A percentile compares a stretch with the other conserved stretches of the same genome.
These are phyloP conservation scores for sunflower (Helianthus annuus) DNA, from an alignment of 129 eudicot species.

Conservation along the genomic window HanXRQr2.0-SUNRISE NC_035438.2:13792653-13793152, in stretches of 20 bases:
- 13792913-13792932: constrained; percentile 55
- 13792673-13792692: constrained; percentile 32
- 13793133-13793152: background rate
- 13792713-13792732: constrained; percentile 28
- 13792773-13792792: constrained; percentile 39
- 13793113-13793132: background rate
- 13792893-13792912: constrained; percentile 52
- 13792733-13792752: constrained; percentile 18
- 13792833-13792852: constrained; percentile 51
- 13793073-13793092: background rate
- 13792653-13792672: constrained; percentile 39
- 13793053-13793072: background rate
- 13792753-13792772: constrained; percentile 37
- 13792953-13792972: constrained; percentile 72
- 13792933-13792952: constrained; percentile 47
- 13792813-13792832: constrained; percentile 40
- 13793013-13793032: constrained; percentile 99
- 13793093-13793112: background rate
- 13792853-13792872: constrained; percentile 40
- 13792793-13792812: constrained; percentile 45
- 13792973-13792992: constrained; percentile 91
- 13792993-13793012: constrained; percentile 94
- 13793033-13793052: constrained; percentile 39
- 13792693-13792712: constrained; percentile 37
- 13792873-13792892: constrained; percentile 32